Percentiles rank a stretch among this genome's conserved stretches.
These are phyloP conservation scores for Pseudogymnoascus sp. DNA, from an alignment of 2,329 filamentous ascomycete genomes.

Conservation along the genomic window DNA sequence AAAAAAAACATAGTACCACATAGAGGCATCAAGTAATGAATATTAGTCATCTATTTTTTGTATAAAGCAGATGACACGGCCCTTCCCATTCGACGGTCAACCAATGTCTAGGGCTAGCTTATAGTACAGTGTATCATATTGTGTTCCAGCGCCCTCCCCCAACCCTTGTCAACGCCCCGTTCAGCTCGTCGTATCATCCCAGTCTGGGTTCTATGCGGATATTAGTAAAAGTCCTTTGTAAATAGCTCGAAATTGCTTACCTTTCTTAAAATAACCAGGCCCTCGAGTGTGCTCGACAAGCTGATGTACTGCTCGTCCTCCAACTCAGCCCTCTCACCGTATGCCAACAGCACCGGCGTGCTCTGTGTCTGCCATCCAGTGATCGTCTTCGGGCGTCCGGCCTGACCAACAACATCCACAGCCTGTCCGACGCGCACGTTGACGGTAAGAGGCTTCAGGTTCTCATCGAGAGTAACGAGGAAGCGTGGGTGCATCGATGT, in stretches of 20 bases:
- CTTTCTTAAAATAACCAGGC: conserved; percentile 93
- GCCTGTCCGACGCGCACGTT: conserved; percentile 97
- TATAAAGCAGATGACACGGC: conserved; percentile 7
- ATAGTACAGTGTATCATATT: conserved; percentile 10
- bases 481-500: conserved; percentile 96
- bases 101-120: conserved; percentile 9
- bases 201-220: conserved; percentile 36
- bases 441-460: conserved; percentile 86
- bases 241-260: conserved; percentile 43
- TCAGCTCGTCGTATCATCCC: conserved; percentile 27
- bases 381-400: conserved; percentile 95
- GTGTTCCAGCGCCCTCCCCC: conserved; percentile 6
- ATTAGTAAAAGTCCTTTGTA: neutral
- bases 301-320: conserved; percentile 97
- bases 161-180: conserved; percentile 8
- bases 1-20: neutral
- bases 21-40: neutral
- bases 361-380: conserved; percentile 99
- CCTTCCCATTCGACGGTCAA: conserved; percentile 6
- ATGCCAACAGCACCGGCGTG: conserved; percentile 90
- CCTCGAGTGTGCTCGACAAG: conserved; percentile 84
- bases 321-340: conserved; percentile 90
- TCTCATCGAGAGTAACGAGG: conserved; percentile 90
- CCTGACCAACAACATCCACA: conserved; percentile 95
- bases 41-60: conserved; percentile 5